phyloP scores from a whole-genome alignment of 192 early-diverging fungal genomes.

The Coemansia sp. region DNA sequence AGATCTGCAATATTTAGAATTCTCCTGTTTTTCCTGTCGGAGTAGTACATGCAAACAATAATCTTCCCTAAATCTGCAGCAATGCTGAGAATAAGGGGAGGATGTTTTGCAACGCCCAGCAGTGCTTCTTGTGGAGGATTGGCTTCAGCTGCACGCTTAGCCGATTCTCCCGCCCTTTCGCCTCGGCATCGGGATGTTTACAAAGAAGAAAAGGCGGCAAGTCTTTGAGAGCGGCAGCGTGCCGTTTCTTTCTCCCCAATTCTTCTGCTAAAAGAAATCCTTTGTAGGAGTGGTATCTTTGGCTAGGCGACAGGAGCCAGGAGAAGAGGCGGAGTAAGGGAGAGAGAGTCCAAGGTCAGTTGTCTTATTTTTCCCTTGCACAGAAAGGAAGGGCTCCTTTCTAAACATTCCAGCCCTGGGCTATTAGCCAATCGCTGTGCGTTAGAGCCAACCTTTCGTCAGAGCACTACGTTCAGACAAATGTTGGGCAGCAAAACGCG shows the following conservation, averaged over 20 bases:
- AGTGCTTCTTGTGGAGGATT: too few species aligned
- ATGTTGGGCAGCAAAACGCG: neutral
- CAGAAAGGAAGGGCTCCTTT: neutral
- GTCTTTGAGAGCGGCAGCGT: neutral
- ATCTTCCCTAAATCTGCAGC: too few species aligned
- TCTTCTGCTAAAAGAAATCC: neutral
- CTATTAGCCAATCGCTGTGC: neutral
- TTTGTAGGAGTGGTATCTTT: constrained; percentile 6
- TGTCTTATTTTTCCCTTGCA: neutral
- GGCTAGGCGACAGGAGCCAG: neutral
- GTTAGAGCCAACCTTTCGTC: neutral
- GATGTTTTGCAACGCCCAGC: too few species aligned
- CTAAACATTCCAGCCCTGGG: neutral
- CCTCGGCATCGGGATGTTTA: neutral
- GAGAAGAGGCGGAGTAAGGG: neutral
- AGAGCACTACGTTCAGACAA: neutral
- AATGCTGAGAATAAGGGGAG: too few species aligned
- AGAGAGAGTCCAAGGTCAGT: neutral
- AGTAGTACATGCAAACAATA: too few species aligned
- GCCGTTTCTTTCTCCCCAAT: neutral
- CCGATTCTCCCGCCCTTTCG: too few species aligned
- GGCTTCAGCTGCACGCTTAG: too few species aligned
- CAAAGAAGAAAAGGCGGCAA: neutral
- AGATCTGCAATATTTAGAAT: too few species aligned
- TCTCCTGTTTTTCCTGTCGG: too few species aligned